These are phyloP conservation scores for Tolypocladium guangdongense DNA, from an alignment of 2,329 filamentous ascomycete species.

Conservation along the genomic window DNA sequence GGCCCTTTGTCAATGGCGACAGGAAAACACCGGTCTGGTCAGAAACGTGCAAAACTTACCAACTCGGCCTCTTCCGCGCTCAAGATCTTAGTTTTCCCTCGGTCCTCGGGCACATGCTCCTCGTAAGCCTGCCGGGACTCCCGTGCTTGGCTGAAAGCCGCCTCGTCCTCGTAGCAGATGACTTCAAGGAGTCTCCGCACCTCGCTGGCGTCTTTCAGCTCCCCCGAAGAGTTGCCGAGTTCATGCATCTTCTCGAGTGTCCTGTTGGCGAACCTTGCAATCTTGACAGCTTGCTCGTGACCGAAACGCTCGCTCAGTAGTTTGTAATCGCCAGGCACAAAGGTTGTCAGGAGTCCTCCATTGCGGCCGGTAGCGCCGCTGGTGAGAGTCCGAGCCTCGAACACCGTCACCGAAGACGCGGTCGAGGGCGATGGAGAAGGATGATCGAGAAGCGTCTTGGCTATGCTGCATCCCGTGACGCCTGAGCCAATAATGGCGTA, in stretches of 20 bases:
- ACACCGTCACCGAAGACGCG: not conserved
- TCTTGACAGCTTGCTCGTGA: conserved; percentile 23
- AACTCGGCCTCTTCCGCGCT: too few relatives aligned
- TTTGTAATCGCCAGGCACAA: conserved; percentile 27
- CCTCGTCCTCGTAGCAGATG: conserved; percentile 9
- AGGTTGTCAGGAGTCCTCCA: conserved; percentile 14
- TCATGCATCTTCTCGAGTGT: conserved; percentile 19
- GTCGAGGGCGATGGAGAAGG: not conserved
- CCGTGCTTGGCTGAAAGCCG: conserved; percentile 2
- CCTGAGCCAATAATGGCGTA: conserved; percentile 19
- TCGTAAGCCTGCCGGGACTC: not conserved
- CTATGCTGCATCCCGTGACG: conserved; percentile 17
- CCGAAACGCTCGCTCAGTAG: conserved; percentile 17
- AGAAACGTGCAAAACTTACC: not conserved
- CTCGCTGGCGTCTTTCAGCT: conserved; percentile 7
- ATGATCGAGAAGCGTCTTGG: conserved; percentile 13
- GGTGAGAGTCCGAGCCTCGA: conserved; percentile 16
- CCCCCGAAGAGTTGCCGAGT: conserved; percentile 8
- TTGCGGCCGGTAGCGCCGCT: conserved; percentile 21
- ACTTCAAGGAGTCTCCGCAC: conserved; percentile 11
- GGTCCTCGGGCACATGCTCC: conserved; percentile 11
- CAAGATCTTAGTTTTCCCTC: not conserved
- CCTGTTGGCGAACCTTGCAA: conserved; percentile 29
- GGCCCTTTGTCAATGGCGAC: not conserved
- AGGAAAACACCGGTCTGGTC: not conserved